A percentile compares a stretch with the other conserved stretches of the same genome.
phyloP scores from a whole-genome alignment of 2,329 filamentous ascomycete genomes.

The Lomentospora prolificans region DNA sequence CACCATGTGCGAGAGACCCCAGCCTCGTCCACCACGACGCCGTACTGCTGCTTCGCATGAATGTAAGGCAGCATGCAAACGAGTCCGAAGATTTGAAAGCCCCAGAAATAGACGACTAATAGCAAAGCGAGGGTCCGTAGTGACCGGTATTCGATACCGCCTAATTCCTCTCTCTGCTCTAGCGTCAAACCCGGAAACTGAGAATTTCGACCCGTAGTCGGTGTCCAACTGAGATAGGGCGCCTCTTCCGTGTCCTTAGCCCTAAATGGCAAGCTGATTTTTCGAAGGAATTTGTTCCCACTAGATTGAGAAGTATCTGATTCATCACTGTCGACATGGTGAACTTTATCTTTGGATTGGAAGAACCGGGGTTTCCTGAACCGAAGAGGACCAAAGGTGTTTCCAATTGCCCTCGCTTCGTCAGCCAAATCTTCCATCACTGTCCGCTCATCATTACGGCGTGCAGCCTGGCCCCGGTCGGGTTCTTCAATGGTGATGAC shows the following conservation, averaged over 20 bases:
- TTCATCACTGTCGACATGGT: constrained; percentile 19
- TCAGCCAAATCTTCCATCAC: constrained; percentile 28
- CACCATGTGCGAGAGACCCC: constrained; percentile 72
- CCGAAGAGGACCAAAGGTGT: constrained; percentile 30
- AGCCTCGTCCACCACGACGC: constrained; percentile 48
- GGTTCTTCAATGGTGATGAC: constrained; percentile 52
- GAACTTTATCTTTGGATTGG: constrained; percentile 26
- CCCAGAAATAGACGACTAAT: constrained; percentile 69
- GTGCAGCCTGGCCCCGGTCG: constrained; percentile 22
- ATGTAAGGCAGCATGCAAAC: constrained; percentile 77
- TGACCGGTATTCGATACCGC: constrained; percentile 91
- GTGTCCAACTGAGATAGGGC: constrained; percentile 90
- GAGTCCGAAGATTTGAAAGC: constrained; percentile 70
- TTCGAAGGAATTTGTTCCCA: background rate
- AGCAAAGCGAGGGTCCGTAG: constrained; percentile 77
- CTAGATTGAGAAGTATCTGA: background rate
- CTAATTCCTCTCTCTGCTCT: constrained; percentile 87
- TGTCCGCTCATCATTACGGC: background rate
- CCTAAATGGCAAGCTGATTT: background rate
- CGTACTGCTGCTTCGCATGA: constrained; percentile 50
- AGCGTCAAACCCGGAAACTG: constrained; percentile 81
- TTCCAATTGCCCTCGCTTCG: constrained; percentile 29
- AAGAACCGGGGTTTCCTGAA: constrained; percentile 32
- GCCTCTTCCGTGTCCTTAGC: constrained; percentile 33
- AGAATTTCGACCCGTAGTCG: constrained; percentile 87